A percentile compares a stretch with the other conserved stretches of the same genome.
Conservation (phyloP, 306 rosid genomes). For the Malus sieversii region DNA sequence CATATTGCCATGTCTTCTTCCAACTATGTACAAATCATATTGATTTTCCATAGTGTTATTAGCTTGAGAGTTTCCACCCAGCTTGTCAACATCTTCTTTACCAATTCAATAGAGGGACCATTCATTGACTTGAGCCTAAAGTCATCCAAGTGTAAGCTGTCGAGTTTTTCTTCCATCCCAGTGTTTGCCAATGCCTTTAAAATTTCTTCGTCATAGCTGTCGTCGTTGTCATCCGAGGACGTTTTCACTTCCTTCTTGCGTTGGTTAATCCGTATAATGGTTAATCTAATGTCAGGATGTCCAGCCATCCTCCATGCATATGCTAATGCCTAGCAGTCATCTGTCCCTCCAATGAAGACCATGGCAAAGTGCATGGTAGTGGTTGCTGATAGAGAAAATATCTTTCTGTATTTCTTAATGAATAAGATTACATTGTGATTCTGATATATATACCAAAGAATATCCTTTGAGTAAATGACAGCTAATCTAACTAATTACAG, state of each 20-base stretch:
- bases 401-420: too few species aligned
- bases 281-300: slow-evolving; percentile 21
- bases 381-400: not conserved
- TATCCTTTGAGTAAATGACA: too few species aligned
- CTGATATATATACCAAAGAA: too few species aligned
- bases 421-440: too few species aligned
- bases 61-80: slow-evolving; percentile 25
- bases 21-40: slow-evolving; percentile 25
- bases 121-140: slow-evolving; percentile 5
- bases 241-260: not conserved
- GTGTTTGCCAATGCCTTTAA: not conserved
- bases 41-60: slow-evolving; percentile 11
- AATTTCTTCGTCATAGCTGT: slow-evolving; percentile 1
- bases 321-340: slow-evolving; percentile 57
- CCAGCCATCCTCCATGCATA: slow-evolving; percentile 51
- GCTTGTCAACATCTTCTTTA: slow-evolving; percentile 18
- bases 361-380: slow-evolving; percentile 15
- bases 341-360: slow-evolving; percentile 39
- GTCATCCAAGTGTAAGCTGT: slow-evolving; percentile 13
- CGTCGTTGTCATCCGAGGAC: not conserved
- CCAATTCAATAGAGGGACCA: slow-evolving; percentile 2
- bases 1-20: slow-evolving; percentile 23
- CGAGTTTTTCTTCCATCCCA: slow-evolving; percentile 17
- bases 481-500: too few species aligned
- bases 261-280: slow-evolving; percentile 30